Percentiles rank a stretch among this genome's conserved stretches.
These are phyloP conservation scores for Suillus subalutaceus DNA, from an alignment of 768 basidiomycete species.

Conservation along the genomic window DNA sequence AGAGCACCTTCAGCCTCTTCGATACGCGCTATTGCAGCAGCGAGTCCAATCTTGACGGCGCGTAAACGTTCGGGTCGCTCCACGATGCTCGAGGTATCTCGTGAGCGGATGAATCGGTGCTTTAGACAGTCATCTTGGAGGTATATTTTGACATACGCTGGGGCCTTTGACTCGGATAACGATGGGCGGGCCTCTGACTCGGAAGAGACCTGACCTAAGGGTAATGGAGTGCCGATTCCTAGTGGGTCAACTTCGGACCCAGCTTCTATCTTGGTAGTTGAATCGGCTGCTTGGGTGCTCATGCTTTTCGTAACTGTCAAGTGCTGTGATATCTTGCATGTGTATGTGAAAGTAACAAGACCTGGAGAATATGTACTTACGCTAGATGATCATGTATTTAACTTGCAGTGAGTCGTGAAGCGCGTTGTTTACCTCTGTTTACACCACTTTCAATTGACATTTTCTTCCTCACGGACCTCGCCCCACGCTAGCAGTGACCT, in stretches of 20 bases:
- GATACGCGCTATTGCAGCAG: slow-evolving; percentile 76
- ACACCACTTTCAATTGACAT: no score
- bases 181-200: background rate
- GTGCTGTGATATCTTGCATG: background rate
- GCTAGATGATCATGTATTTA: background rate
- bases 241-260: background rate
- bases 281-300: background rate
- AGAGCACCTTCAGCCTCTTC: slow-evolving; percentile 39
- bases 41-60: slow-evolving; percentile 81
- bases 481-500: no score
- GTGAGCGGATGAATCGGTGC: slow-evolving; percentile 78
- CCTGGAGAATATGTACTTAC: background rate
- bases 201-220: background rate
- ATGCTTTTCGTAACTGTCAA: background rate
- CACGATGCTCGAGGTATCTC: slow-evolving; percentile 75
- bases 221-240: background rate
- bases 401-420: background rate
- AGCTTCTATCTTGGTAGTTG: no score
- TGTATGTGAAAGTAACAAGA: background rate
- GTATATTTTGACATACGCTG: slow-evolving; percentile 29
- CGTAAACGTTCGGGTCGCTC: slow-evolving; percentile 89
- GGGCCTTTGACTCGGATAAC: background rate
- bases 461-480: no score
- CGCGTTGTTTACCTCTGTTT: slow-evolving; percentile 2
- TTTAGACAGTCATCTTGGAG: slow-evolving; percentile 75